These are phyloP conservation scores for Suillus weaverae DNA, from an alignment of 768 basidiomycete genomes.

Conservation along the genomic window DNA sequence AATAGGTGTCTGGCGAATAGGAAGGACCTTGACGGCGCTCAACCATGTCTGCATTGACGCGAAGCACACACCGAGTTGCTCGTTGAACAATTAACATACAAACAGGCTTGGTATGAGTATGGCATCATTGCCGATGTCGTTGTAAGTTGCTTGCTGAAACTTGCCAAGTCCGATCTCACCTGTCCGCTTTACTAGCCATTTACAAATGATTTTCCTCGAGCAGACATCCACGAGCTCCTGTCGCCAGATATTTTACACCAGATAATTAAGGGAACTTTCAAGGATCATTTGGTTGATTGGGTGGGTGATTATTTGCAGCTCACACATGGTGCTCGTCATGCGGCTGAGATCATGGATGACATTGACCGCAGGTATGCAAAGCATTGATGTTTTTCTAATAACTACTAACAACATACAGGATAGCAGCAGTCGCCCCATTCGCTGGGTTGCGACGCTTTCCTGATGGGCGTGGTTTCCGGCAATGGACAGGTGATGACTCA, in stretches of 20 bases:
- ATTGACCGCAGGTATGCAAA: conserved; percentile 7
- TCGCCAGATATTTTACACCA: conserved; percentile 37
- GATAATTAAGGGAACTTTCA: conserved; percentile 48
- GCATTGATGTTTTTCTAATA: neutral
- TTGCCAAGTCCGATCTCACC: neutral
- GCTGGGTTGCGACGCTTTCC: conserved; percentile 18
- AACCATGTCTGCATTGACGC: conserved; percentile 20
- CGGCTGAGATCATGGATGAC: too few species aligned
- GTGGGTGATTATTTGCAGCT: too few species aligned
- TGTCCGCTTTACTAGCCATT: neutral
- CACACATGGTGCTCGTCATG: too few species aligned
- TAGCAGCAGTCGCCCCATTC: conserved; percentile 29
- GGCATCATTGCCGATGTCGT: conserved; percentile 31
- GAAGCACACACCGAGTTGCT: conserved; percentile 20
- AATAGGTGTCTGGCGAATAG: neutral
- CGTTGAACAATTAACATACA: conserved; percentile 24
- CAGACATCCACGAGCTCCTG: neutral
- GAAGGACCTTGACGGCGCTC: neutral
- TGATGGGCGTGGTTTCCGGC: conserved; percentile 17
- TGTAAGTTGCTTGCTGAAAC: neutral
- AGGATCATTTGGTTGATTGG: conserved; percentile 44
- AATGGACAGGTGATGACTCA: conserved; percentile 24
- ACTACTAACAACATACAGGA: conserved; percentile 15
- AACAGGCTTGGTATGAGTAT: conserved; percentile 36
- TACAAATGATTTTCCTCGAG: neutral